Evolutionary conservation across 495 filamentous ascomycete genomes (phyloP).

Genomic region (Aspergillus conjunctus): DNA sequence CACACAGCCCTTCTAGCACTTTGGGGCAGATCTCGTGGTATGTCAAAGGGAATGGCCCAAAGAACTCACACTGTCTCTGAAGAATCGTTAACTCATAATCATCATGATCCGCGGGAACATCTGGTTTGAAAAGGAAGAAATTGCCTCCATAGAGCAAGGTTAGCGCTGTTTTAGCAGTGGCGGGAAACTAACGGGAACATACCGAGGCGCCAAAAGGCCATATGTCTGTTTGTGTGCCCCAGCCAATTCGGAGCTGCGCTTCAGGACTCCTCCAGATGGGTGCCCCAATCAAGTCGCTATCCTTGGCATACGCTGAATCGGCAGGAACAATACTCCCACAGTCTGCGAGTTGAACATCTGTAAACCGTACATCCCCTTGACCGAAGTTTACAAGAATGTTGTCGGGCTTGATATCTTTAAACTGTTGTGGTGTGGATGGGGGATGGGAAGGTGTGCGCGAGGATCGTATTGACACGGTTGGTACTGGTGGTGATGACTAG

Average conservation of each 20-base stretch:
- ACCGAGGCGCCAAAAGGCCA: conserved; percentile 44
- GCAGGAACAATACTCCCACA: conserved; percentile 34
- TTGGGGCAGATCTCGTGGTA: conserved; percentile 33
- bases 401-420: conserved; percentile 43
- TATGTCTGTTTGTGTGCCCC: conserved; percentile 41
- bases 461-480: too few species aligned
- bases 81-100: conserved; percentile 43
- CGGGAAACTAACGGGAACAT: conserved; percentile 19
- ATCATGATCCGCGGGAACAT: conserved; percentile 35
- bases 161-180: background rate
- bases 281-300: conserved; percentile 38
- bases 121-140: conserved; percentile 36
- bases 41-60: conserved; percentile 41
- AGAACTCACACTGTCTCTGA: conserved; percentile 35
- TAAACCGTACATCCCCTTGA: conserved; percentile 31
- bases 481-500: too few species aligned
- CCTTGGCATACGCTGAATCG: conserved; percentile 37
- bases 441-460: too few species aligned
- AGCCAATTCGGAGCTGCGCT: conserved; percentile 31
- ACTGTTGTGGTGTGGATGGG: too few species aligned
- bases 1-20: too few species aligned
- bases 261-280: conserved; percentile 41
- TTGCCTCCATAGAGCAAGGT: conserved; percentile 8
- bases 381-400: conserved; percentile 46
- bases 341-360: conserved; percentile 42